Base-by-base conservation (phyloP, 495 filamentous ascomycete species). In the Cryomyces minteri region DNA sequence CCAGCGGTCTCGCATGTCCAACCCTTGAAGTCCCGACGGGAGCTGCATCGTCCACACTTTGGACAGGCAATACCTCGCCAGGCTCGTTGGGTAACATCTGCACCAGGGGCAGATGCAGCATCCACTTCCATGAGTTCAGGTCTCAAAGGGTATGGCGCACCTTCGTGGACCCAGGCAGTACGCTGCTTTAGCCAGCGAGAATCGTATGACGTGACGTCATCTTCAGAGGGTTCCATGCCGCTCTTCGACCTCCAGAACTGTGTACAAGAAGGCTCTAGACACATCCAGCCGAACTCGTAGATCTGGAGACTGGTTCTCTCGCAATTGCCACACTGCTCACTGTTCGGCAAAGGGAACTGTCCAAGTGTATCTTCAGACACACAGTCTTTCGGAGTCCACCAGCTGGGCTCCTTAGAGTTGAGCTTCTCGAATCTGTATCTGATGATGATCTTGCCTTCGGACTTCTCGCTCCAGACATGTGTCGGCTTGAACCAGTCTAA, bases 1-100 rank as follows among this genome's bases (percentile, higher is more conserved):
- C 34, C 49, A 0, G 48, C 41, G 38, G 66, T 68, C 28, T 65
- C 58, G 47, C 84, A 93, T 10, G 60, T 58, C 82, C 80, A 87
- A 0, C 66, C 65, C 14, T 59, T 51, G 82, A 81, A 93, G 36
- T 67, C 55, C 10, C 66, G 57, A 6, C 84, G 68, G 3, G 73
- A 65, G 33, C 67, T 75, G 54, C 83, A 84, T 32, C 74, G 68
- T 0, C 63, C 59, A 51, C 86, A 93, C n/a, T 58, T 46, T 0
- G 75, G 77, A 49, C 86, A 94, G 0, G 83, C 77, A 43, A 90
- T 76, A 0, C 84, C 86, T 46, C 66, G 68, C 70, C 70, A 75
- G 10, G 61, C 58, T 18, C 62, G 56, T 4, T 62, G 57, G 25
- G 58, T 58, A 4, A 56, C 54, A 43, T 54, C 54, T 32, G 60